Evolutionary conservation across 1,284 basidiomycete species (phyloP).

Genomic region (Cryptococcus deneoformans): DNA sequence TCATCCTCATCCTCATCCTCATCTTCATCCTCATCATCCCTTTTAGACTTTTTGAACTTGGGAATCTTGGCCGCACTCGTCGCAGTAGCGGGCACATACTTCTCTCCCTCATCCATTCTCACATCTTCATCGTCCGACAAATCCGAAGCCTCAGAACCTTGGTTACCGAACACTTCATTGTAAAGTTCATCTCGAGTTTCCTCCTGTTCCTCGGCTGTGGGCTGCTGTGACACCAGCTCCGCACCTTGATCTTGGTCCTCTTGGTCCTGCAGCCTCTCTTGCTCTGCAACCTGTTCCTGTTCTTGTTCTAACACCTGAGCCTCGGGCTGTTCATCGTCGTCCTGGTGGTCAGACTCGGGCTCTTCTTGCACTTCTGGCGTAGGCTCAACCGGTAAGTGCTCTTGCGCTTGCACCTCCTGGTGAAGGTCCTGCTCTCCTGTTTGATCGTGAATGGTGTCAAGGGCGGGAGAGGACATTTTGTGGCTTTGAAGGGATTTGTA

Average conservation of each 20-base stretch:
- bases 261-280: background rate
- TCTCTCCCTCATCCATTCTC: constrained; percentile 57
- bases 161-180: constrained; percentile 57
- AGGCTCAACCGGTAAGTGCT: no score
- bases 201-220: background rate
- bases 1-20: constrained; percentile 53
- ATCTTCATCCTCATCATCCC: constrained; percentile 49
- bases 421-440: no score
- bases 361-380: no score
- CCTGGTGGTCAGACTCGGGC: no score
- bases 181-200: constrained; percentile 9
- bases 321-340: no score
- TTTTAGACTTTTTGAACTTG: constrained; percentile 51
- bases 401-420: no score
- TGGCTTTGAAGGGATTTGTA: no score
- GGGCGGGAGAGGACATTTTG: no score
- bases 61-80: constrained; percentile 37
- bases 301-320: background rate
- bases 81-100: constrained; percentile 60
- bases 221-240: background rate
- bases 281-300: background rate
- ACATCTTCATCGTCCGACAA: constrained; percentile 67
- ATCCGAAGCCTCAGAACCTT: constrained; percentile 67
- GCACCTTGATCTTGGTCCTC: background rate
- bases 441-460: no score